Base-by-base conservation (phyloP, 176 grass and related monocot genomes). In the Ensete ventricosum region DNA sequence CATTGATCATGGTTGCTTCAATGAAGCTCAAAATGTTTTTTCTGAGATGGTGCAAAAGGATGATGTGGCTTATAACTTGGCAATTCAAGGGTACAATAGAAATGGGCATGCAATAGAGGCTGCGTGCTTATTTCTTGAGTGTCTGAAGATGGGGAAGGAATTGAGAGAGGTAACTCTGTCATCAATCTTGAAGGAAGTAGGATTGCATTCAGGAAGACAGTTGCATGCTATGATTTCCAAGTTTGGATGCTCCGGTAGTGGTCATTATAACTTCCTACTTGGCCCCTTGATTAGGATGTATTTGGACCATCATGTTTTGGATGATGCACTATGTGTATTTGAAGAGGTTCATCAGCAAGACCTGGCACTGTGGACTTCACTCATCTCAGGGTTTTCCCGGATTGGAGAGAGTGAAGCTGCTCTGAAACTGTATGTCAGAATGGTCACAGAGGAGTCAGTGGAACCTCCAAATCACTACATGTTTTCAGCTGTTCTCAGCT, bases 11-110 rank as follows among this genome's bases (percentile, higher is more conserved):
- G 75, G 68, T 55, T 75, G 75, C 67, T 64, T 70, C 58, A 17
- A 14, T 67, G 75, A 82, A 58, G 84, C 84, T 52, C 76, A 82
- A 74, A 64, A 57, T 73, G 34, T 75, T 72, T 55, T 79, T 53
- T 19, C 21, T 64, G 53, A 55, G 66, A 75, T 82, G 84, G 72
- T 75, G 60, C 60, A 86, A 67, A 86, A 82, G 69, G 84, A 86
- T 79, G 68, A 79, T 82, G 84, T 50, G 34, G 55, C 67, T 52
- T 78, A 67, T 79, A 82, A 86, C 52, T 20, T 86, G 73, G 77
- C 77, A 49, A 82, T 86, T 62, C 84, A 82, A 74, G 84, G 80
- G 51, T 86, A 82, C 57, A 14, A 9, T 14, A 82, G 52, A 69
- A 86, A 79, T 86, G 74, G 67, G 50, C 69, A 79, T 64, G 27